A percentile compares a stretch with the other conserved stretches of the same genome.
These are phyloP conservation scores for Nicotiana tomentosiformis DNA, from an alignment of 257 asterid genomes.

Conservation along the genomic window DNA sequence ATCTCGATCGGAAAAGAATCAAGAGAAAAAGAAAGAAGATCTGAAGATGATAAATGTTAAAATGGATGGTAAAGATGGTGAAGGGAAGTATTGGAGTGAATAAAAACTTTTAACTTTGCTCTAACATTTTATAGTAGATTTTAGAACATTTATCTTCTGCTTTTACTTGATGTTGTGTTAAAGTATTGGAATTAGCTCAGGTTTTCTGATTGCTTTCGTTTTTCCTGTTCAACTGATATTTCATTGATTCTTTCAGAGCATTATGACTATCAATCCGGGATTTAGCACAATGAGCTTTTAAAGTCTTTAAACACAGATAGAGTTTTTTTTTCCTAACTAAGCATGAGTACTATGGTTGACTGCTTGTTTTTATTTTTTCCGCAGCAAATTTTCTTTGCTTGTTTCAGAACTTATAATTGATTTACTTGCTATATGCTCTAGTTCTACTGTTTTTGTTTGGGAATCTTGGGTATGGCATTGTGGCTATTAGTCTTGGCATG, in stretches of 20 bases:
- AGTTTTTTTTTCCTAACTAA: neutral
- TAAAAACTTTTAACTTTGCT: conserved; percentile 8
- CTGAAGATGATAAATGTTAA: conserved; percentile 20
- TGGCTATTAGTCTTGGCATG: neutral
- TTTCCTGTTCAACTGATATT: neutral
- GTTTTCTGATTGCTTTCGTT: neutral
- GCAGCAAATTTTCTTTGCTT: neutral
- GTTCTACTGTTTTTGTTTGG: neutral
- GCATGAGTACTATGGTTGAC: neutral
- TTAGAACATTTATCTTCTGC: neutral
- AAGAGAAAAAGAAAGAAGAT: no score
- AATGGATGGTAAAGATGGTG: conserved; percentile 20
- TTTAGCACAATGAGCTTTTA: neutral
- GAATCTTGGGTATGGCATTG: neutral
- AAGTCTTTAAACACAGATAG: no score
- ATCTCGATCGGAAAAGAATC: no score
- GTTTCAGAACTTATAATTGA: neutral
- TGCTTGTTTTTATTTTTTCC: neutral
- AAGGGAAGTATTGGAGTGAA: conserved; percentile 73
- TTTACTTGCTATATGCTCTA: no score
- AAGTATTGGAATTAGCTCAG: neutral
- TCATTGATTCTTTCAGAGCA: no score
- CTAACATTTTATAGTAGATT: no score
- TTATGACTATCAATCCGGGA: no score
- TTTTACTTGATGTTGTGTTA: neutral